A percentile compares a stretch with the other conserved stretches of the same genome.
phyloP scores from a whole-genome alignment of 495 filamentous ascomycete species.

The Podospora pseudopauciseta region DNA sequence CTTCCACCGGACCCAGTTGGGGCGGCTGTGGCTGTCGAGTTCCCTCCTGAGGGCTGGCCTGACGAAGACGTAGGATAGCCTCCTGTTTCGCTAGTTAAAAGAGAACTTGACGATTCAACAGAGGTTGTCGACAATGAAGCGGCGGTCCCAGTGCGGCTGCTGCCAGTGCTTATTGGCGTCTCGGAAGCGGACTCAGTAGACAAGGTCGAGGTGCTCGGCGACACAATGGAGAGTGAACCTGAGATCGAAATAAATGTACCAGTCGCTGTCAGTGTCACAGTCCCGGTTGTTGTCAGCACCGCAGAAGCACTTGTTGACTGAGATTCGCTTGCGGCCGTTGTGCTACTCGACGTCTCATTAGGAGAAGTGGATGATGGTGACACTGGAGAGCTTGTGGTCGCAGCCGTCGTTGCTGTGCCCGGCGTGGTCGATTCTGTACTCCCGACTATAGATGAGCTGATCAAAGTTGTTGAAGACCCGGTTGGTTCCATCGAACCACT shows the following conservation, averaged over 20 bases:
- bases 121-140: background rate
- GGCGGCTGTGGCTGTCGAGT: background rate
- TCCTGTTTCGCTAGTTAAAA: background rate
- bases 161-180: background rate
- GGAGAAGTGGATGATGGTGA: background rate
- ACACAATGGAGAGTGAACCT: background rate
- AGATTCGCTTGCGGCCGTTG: background rate
- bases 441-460: background rate
- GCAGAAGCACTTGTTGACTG: background rate
- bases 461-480: background rate
- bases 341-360: background rate
- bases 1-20: background rate
- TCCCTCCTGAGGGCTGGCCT: background rate
- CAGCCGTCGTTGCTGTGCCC: background rate
- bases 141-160: background rate
- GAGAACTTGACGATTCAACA: background rate
- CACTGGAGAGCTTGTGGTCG: background rate
- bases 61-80: background rate
- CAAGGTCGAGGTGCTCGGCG: background rate
- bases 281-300: background rate
- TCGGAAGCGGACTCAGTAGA: background rate
- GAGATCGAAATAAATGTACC: conserved; percentile 3
- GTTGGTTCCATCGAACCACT: background rate
- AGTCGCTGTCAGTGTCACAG: conserved; percentile 6
- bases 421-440: background rate